Conservation (phyloP, 2,329 filamentous ascomycete species). For the Fusarium tanahbumbuense region DNA sequence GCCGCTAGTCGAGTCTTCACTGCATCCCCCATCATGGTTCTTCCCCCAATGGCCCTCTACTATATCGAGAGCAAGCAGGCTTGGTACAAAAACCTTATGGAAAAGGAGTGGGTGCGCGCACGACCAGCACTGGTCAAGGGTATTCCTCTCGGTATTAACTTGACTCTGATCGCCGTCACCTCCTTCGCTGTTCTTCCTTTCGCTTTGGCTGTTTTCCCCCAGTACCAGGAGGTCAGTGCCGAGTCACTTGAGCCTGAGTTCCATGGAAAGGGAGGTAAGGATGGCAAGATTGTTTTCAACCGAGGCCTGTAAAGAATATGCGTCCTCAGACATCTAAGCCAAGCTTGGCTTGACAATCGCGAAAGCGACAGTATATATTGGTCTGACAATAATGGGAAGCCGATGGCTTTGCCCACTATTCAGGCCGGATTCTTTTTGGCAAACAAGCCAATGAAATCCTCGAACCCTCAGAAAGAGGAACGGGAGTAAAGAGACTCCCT, state of each 20-base stretch:
- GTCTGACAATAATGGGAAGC: neutral
- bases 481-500: neutral
- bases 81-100: constrained; percentile 56
- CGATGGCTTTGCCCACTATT: neutral
- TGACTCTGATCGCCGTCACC: constrained; percentile 87
- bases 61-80: constrained; percentile 72
- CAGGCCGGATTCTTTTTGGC: neutral
- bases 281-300: constrained; percentile 94
- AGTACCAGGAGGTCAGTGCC: constrained; percentile 84
- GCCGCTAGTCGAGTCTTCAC: constrained; percentile 92
- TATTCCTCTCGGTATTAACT: constrained; percentile 80
- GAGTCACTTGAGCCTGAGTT: constrained; percentile 87
- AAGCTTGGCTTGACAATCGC: neutral
- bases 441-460: neutral
- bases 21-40: constrained; percentile 95
- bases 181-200: constrained; percentile 90
- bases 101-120: constrained; percentile 81
- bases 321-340: neutral
- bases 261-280: constrained; percentile 79
- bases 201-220: constrained; percentile 91
- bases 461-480: neutral
- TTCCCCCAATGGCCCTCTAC: constrained; percentile 88
- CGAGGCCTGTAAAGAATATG: constrained; percentile 76
- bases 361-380: constrained; percentile 5
- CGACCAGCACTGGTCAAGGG: constrained; percentile 72